Percentiles rank a stretch among this genome's conserved stretches.
These are phyloP conservation scores for Aspergillus asperescens DNA, from an alignment of 495 filamentous ascomycete genomes.

Conservation along the genomic window DNA sequence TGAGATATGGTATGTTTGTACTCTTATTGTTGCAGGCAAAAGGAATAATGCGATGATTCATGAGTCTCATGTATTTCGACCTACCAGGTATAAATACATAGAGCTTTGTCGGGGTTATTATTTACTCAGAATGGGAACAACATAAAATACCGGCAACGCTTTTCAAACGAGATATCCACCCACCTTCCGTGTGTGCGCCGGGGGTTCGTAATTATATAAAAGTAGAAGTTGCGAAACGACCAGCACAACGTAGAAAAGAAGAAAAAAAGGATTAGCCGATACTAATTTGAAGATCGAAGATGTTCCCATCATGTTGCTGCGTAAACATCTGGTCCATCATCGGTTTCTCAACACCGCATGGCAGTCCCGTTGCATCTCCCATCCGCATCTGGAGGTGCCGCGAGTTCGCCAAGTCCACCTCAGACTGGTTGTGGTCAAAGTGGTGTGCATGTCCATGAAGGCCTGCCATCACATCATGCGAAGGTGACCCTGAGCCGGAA, in stretches of 20 bases:
- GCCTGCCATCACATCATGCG: too few species aligned
- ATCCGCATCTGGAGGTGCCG: neutral
- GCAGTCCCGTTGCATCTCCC: neutral
- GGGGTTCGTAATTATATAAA: too few species aligned
- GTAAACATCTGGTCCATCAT: neutral
- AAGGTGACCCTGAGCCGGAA: neutral
- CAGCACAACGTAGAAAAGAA: too few species aligned
- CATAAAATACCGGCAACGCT: neutral
- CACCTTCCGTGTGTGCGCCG: neutral
- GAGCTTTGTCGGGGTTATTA: neutral
- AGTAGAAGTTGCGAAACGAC: too few species aligned
- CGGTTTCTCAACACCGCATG: neutral
- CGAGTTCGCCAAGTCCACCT: neutral
- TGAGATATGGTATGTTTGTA: too few species aligned
- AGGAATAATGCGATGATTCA: too few species aligned
- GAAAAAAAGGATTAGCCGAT: neutral
- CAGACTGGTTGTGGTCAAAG: neutral
- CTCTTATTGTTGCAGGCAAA: too few species aligned
- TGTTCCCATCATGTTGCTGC: neutral
- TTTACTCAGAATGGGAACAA: neutral
- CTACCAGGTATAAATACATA: neutral
- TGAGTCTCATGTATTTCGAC: too few species aligned
- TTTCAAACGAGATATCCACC: neutral
- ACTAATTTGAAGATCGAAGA: slow-evolving; percentile 4
- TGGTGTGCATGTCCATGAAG: neutral